These are phyloP conservation scores for Boletus sp. DNA, from an alignment of 768 basidiomycete genomes.

Conservation along the genomic window DNA sequence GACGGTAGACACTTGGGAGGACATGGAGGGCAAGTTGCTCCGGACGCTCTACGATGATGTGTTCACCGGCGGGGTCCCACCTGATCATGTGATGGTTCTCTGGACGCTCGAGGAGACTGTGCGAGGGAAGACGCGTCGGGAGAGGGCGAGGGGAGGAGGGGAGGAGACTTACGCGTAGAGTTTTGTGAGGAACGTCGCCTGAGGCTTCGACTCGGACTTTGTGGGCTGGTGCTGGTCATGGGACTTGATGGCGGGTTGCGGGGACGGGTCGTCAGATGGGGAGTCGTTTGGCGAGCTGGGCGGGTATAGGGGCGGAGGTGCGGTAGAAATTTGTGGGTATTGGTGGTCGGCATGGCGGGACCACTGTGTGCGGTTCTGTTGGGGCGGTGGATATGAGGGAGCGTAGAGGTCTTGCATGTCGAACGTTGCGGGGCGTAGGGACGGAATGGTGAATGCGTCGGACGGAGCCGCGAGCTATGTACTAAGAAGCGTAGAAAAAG, in stretches of 20 bases:
- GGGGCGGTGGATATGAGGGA: slow-evolving; percentile 35
- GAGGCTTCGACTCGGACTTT: slow-evolving; percentile 77
- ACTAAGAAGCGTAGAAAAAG: slow-evolving; percentile 34
- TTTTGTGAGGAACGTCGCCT: slow-evolving; percentile 96
- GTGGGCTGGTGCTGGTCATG: slow-evolving; percentile 49
- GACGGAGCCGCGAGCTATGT: slow-evolving; percentile 32
- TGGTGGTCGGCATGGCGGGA: slow-evolving; percentile 33
- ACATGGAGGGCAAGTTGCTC: slow-evolving; percentile 93
- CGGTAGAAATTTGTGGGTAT: slow-evolving; percentile 35
- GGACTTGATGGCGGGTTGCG: slow-evolving; percentile 29
- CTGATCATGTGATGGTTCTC: slow-evolving; percentile 98
- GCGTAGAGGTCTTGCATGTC: slow-evolving; percentile 50
- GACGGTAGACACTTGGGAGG: slow-evolving; percentile 90
- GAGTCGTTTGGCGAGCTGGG: slow-evolving; percentile 40
- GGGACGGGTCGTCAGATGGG: slow-evolving; percentile 50
- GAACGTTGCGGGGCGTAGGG: slow-evolving; percentile 41
- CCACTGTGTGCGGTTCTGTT: slow-evolving; percentile 43
- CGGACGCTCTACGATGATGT: slow-evolving; percentile 93
- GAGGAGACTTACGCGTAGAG: slow-evolving; percentile 79
- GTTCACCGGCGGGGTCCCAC: slow-evolving; percentile 91
- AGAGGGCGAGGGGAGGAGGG: slow-evolving; percentile 6
- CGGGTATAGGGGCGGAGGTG: slow-evolving; percentile 32
- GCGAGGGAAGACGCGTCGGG: slow-evolving; percentile 20
- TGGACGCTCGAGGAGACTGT: slow-evolving; percentile 81
- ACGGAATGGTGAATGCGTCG: slow-evolving; percentile 37